A percentile compares a stretch with the other conserved stretches of the same genome.
phyloP scores from a whole-genome alignment of 2,329 filamentous ascomycete genomes.

The Calycina marina region DNA sequence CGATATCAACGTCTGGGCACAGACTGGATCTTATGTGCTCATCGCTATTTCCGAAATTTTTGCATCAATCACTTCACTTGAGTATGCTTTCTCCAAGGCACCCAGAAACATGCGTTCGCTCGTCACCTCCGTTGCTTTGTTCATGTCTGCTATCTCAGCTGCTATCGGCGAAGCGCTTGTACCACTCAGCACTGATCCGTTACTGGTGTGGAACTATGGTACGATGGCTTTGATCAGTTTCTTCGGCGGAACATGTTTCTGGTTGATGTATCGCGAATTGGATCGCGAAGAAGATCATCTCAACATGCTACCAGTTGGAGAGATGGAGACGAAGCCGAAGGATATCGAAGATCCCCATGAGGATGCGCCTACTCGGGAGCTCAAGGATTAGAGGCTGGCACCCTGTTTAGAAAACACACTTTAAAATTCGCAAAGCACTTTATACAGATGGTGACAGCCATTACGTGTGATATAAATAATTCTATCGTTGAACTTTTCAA shows the following conservation, averaged over 20 bases:
- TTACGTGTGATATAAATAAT: too few relatives aligned
- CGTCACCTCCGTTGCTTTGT: conserved; percentile 55
- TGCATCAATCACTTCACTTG: conserved; percentile 46
- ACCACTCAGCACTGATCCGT: conserved; percentile 44
- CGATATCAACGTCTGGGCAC: conserved; percentile 52
- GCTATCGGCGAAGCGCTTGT: conserved; percentile 58
- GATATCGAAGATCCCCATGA: conserved; percentile 10
- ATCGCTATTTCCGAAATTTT: conserved; percentile 43
- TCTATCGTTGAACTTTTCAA: too few relatives aligned
- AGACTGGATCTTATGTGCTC: conserved; percentile 31
- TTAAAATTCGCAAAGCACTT: too few relatives aligned
- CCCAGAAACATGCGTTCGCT: conserved; percentile 69
- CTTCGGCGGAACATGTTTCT: conserved; percentile 49
- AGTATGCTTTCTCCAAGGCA: conserved; percentile 66
- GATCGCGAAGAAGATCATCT: conserved; percentile 54
- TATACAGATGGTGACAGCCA: too few relatives aligned
- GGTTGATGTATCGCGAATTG: conserved; percentile 49
- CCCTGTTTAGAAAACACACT: too few relatives aligned
- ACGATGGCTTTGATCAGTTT: conserved; percentile 46
- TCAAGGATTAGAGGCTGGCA: too few relatives aligned
- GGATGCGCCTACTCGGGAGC: too few relatives aligned
- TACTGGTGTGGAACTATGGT: conserved; percentile 60
- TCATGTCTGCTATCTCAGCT: conserved; percentile 55
- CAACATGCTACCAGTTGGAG: conserved; percentile 37
- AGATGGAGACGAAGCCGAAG: conserved; percentile 8